A percentile compares a stretch with the other conserved stretches of the same genome.
Conservation (phyloP, 345 rosid species). For the Eucalyptus brandiana region DNA sequence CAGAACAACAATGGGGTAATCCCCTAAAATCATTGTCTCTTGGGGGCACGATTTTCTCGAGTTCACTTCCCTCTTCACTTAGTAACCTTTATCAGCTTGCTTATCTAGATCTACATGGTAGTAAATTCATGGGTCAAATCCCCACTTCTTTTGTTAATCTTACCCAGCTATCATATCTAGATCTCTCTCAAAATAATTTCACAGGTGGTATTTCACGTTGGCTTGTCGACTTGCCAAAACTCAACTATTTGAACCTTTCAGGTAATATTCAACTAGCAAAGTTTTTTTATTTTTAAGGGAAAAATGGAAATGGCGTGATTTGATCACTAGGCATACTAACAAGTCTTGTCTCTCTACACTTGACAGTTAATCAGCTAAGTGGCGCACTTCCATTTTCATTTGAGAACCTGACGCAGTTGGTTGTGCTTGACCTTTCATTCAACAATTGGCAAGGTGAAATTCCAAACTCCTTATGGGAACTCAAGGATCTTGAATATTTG, state of each 20-base stretch:
- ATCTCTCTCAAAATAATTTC: not conserved
- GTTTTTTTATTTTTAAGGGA: not conserved
- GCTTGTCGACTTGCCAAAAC: not conserved
- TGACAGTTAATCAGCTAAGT: not conserved
- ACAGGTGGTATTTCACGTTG: not conserved
- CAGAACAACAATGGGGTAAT: not conserved
- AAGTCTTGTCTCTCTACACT: not conserved
- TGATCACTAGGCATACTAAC: not conserved
- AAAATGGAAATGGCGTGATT: not conserved
- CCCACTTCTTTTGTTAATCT: not conserved
- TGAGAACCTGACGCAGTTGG: not conserved
- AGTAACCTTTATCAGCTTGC: not conserved
- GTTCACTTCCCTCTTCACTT: not conserved
- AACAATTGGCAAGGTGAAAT: not conserved
- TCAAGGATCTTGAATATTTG: not conserved
- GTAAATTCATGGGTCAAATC: not conserved
- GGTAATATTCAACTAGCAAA: not conserved
- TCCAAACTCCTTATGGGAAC: not conserved
- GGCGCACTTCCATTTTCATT: not conserved
- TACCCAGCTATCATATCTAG: not conserved
- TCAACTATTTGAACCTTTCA: not conserved
- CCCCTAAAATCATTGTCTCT: not conserved
- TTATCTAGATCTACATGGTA: not conserved
- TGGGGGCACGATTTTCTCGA: not conserved
- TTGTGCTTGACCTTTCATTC: not conserved